Base-by-base conservation (phyloP, 768 basidiomycete genomes). In the Ephemerocybe angulata region DNA sequence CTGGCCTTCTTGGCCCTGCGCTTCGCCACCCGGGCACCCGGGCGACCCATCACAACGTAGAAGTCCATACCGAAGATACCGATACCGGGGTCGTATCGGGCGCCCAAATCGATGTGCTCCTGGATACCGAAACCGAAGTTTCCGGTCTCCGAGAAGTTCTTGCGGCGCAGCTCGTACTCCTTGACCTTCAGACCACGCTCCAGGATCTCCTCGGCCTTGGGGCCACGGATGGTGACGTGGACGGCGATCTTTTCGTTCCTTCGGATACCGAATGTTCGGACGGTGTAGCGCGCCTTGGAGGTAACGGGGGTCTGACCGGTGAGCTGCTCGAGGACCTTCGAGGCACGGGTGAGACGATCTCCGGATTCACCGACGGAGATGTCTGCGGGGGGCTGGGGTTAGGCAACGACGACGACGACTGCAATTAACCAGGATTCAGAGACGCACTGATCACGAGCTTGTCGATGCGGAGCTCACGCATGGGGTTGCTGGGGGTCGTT, bases 31-130 rank as follows among this genome's bases (percentile, higher is more conserved):
- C 95, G 90, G 65, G 79, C 84, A 63, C 96, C 96, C 50, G 95
- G 93, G 65, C 96, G 86, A 63, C 93, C 94, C 94, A 99, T 96
- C 57, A 96, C 93, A 62, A 91, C 89, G 69, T 86, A 95, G 78
- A 99, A 98, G 78, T 99, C 96, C 96, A 98, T 98, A 62, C 96
- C 96, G 70, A 98, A 98, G 74, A 98, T 98, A 85, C 96, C 96
- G 67, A 99, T 98, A 67, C 83, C 82, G 58, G 96, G 96, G 74
- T 99, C 96, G 77, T 99, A 99, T 69, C 96, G 86, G 66, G 96
- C 96, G 69, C 96, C 96, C 62, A 99, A 79, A 75, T 99, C 96
- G 75, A 99, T 99, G 77, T 99, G 96, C 80, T 97, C 93, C 78
- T 96, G 93, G 70, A 97, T 91, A 71, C 95, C 96, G 76, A 98